Base-by-base conservation (phyloP, 169 alveolate genomes). In the Eimeria sp. region DNA sequence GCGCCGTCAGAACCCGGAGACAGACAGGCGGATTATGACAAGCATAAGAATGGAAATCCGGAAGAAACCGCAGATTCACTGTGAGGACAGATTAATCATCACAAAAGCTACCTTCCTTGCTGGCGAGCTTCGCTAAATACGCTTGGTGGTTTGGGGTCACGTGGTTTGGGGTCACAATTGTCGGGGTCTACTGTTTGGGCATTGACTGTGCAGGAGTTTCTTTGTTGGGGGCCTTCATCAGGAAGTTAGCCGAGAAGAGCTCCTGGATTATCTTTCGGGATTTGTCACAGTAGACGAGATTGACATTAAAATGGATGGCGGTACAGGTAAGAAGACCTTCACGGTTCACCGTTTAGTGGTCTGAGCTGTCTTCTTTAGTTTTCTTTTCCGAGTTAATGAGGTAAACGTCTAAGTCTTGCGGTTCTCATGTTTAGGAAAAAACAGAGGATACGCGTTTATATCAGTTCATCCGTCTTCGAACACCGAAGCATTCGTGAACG, bases 201-300 rank as follows among this genome's bases (percentile, higher is more conserved):
- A 33, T 0, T 85, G 66, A 56, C 25, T 64, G 83, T 49, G 11
- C 82, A 85, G 93, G 82, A 85, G 93, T 85, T 85, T 52, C 93
- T 85, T 85, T 64, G 93, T 85, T 85, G 93, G 93, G 30, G 93
- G 83, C 33, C 74, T 85, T 20, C 93, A 85, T 23, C 93, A 66
- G 64, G 93, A 85, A 4, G 54, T 85, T 40, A 85, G 52, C 46
- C 80, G 93, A 27, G 93, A 64, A 58, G 93, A 85, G n/a, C 82
- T 85, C 37, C 68, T 10, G 52, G 82, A 85, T 62, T 85, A 85
- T 46, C 93, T 85, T 72, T 85, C 93, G 20, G 93, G 93, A 46
- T 85, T 85, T 52, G 93, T 85, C 76, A n/a, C 93, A 20, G 93
- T 85, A 4, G 93, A 85, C 6, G 93, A 85, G 27, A 85, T 85